These are phyloP conservation scores for Sporothrix luriei DNA, from an alignment of 2,329 filamentous ascomycete species.

Conservation along the genomic window DNA sequence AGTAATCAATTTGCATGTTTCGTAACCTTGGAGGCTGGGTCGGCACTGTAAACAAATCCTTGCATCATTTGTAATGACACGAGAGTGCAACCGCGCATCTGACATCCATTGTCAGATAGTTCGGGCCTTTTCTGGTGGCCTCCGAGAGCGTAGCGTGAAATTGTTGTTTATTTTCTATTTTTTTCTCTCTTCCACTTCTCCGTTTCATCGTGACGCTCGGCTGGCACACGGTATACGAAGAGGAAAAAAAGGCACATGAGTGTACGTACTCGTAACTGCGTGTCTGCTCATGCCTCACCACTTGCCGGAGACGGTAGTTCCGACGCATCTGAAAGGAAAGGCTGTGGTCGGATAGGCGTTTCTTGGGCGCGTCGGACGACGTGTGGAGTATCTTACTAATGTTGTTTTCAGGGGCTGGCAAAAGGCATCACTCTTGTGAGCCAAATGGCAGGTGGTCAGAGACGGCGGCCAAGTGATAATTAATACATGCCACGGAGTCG, in stretches of 20 bases:
- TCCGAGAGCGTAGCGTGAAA: constrained; percentile 16
- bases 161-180: constrained; percentile 17
- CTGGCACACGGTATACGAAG: constrained; percentile 15
- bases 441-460: constrained; percentile 13
- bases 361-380: background rate
- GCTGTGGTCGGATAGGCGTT: background rate
- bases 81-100: constrained; percentile 17
- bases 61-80: background rate
- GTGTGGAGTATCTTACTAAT: background rate
- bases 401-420: constrained; percentile 5
- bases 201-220: background rate
- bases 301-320: background rate
- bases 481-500: constrained; percentile 11
- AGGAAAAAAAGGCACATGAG: background rate
- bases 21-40: no score
- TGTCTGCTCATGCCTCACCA: background rate
- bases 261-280: background rate
- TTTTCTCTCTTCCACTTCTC: constrained; percentile 11
- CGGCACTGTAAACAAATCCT: constrained; percentile 1
- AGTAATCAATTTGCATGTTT: no score
- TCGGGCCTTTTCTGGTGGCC: constrained; percentile 22
- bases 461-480: background rate
- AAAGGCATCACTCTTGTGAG: background rate
- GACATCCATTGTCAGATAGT: constrained; percentile 21
- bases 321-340: background rate